Percentiles rank a stretch among this genome's conserved stretches.
Conservation (phyloP, 768 basidiomycete species). For the Kwoniella dejecticola region DNA sequence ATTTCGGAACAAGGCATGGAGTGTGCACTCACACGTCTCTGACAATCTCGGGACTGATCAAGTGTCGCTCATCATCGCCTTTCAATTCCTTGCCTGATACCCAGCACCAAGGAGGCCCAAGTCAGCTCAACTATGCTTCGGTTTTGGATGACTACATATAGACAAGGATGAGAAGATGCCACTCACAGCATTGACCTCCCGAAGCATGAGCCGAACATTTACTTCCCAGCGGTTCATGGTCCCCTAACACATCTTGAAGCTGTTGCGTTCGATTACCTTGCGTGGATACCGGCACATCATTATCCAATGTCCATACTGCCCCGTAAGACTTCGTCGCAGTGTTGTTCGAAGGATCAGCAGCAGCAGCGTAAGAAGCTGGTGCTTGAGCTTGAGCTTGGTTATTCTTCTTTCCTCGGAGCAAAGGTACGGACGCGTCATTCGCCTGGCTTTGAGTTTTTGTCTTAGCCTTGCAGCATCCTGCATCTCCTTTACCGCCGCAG, state of each 20-base stretch:
- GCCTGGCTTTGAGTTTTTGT: neutral
- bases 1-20: no score
- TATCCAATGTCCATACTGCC: slow-evolving; percentile 20
- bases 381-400: neutral
- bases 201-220: slow-evolving; percentile 25
- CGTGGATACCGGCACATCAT: neutral
- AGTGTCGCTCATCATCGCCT: slow-evolving; percentile 48
- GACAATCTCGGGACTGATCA: slow-evolving; percentile 49
- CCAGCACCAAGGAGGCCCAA: no score
- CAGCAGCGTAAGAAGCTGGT: slow-evolving; percentile 10
- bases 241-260: slow-evolving; percentile 16
- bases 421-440: slow-evolving; percentile 17
- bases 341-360: neutral
- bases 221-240: slow-evolving; percentile 20
- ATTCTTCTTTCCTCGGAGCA: slow-evolving; percentile 16
- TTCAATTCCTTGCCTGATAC: slow-evolving; percentile 41
- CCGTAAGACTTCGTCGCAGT: slow-evolving; percentile 13
- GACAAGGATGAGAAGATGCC: neutral
- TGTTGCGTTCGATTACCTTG: slow-evolving; percentile 9
- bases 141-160: neutral
- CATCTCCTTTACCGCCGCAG: slow-evolving; percentile 11
- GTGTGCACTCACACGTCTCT: slow-evolving; percentile 44
- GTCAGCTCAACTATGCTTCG: neutral
- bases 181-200: slow-evolving; percentile 28
- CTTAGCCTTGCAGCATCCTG: slow-evolving; percentile 9